Evolutionary conservation across 208 protist species (phyloP).

Genomic region (Porcisia deanei): DNA sequence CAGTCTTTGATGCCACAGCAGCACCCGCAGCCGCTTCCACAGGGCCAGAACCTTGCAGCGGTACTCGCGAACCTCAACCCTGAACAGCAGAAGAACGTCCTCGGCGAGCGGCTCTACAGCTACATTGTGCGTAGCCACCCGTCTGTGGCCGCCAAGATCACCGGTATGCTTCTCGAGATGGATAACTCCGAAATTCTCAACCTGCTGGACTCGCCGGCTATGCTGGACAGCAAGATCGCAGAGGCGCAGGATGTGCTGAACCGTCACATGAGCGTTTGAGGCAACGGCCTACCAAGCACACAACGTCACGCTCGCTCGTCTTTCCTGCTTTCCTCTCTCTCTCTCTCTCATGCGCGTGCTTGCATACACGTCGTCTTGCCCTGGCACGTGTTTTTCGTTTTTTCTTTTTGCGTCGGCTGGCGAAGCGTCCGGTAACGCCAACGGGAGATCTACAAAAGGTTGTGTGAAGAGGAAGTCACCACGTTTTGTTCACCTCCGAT

Average conservation of each 20-base stretch:
- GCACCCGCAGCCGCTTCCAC: slow-evolving; percentile 35
- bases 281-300: not conserved
- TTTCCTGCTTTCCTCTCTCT: not conserved
- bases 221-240: slow-evolving; percentile 95
- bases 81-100: slow-evolving; percentile 94
- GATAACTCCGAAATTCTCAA: slow-evolving; percentile 95
- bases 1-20: slow-evolving; percentile 63
- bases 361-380: not conserved
- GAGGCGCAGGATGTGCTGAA: slow-evolving; percentile 97
- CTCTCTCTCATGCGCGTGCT: not conserved
- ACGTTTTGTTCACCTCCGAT: not conserved
- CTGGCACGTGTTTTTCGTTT: not conserved
- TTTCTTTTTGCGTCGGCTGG: not conserved
- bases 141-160: slow-evolving; percentile 97
- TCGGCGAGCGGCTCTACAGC: slow-evolving; percentile 97
- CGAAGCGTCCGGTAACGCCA: not conserved
- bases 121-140: slow-evolving; percentile 92
- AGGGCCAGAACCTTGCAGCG: slow-evolving; percentile 70
- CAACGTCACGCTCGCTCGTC: not conserved
- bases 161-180: slow-evolving; percentile 99
- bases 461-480: not conserved
- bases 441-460: not conserved
- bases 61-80: slow-evolving; percentile 68
- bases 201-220: slow-evolving; percentile 92
- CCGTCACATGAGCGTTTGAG: slow-evolving; percentile 83